A percentile compares a stretch with the other conserved stretches of the same genome.
These are phyloP conservation scores for Chytridium lagenaria DNA, from an alignment of 371 early-diverging fungal species.

Conservation along the genomic window DNA sequence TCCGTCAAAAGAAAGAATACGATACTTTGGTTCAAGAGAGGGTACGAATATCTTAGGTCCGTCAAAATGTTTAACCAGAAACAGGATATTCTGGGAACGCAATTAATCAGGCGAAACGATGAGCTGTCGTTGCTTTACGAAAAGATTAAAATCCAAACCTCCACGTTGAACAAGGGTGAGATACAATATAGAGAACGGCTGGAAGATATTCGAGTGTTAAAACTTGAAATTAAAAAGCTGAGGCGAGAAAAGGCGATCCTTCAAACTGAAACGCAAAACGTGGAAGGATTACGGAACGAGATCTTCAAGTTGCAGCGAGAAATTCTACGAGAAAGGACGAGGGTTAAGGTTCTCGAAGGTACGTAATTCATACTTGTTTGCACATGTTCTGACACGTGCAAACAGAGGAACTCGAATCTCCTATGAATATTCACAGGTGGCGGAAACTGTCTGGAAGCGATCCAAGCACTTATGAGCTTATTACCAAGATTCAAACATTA, in stretches of 20 bases:
- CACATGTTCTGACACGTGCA: too few relatives aligned
- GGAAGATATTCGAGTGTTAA: slow-evolving; percentile 49
- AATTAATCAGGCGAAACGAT: slow-evolving; percentile 57
- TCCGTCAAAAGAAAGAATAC: slow-evolving; percentile 58
- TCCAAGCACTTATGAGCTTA: slow-evolving; percentile 56
- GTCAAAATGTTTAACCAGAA: too few relatives aligned
- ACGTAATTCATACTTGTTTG: background rate
- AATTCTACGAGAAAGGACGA: slow-evolving; percentile 51
- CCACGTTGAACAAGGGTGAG: slow-evolving; percentile 56
- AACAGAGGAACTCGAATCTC: slow-evolving; percentile 59
- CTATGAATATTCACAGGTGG: slow-evolving; percentile 63
- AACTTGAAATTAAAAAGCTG: slow-evolving; percentile 49
- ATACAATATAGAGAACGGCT: slow-evolving; percentile 56
- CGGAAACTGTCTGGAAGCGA: slow-evolving; percentile 57
- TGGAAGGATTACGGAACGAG: slow-evolving; percentile 44
- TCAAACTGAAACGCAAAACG: slow-evolving; percentile 51
- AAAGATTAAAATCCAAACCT: slow-evolving; percentile 57
- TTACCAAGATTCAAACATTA: slow-evolving; percentile 58
- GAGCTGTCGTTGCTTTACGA: slow-evolving; percentile 59
- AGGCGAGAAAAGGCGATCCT: slow-evolving; percentile 47
- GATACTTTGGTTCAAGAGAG: slow-evolving; percentile 59
- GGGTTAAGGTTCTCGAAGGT: slow-evolving; percentile 61
- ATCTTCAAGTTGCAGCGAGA: slow-evolving; percentile 56
- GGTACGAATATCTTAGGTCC: slow-evolving; percentile 32
- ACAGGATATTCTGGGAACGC: slow-evolving; percentile 56